Conservation (phyloP, 2,329 filamentous ascomycete genomes). For the Talaromyces sp. region DNA sequence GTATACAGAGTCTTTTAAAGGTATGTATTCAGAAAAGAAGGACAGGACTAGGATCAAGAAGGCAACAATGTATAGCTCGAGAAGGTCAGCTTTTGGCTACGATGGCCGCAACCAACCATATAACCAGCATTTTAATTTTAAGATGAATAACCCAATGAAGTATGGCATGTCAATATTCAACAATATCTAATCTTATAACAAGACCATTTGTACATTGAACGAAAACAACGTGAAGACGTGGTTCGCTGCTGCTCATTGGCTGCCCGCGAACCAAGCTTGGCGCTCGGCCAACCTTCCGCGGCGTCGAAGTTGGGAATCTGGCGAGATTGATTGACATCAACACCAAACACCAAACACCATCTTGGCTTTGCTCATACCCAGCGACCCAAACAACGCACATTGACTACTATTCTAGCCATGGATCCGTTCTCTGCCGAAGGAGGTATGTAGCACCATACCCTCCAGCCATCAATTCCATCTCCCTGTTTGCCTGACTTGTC, state of each 20-base stretch:
- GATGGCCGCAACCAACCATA: not conserved
- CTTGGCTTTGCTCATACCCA: not conserved
- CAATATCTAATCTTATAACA: too few species aligned
- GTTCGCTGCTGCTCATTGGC: not conserved
- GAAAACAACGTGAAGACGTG: not conserved
- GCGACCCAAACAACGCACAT: not conserved
- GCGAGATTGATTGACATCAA: not conserved
- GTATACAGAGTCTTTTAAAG: not conserved
- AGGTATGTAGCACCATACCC: slow-evolving; percentile 35
- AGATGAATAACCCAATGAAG: not conserved
- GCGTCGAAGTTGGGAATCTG: not conserved
- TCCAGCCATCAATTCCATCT: slow-evolving; percentile 5
- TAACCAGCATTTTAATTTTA: not conserved
- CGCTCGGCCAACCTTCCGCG: not conserved
- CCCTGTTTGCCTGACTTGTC: not conserved
- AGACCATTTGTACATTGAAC: not conserved
- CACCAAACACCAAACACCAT: not conserved
- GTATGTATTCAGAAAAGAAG: not conserved
- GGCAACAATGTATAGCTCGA: not conserved
- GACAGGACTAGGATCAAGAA: not conserved
- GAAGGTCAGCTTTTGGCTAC: not conserved
- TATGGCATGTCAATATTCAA: too few species aligned
- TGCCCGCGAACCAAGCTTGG: not conserved
- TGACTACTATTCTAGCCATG: slow-evolving; percentile 33
- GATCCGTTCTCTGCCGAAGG: slow-evolving; percentile 62